These are phyloP conservation scores for Echeveria elegans DNA, from an alignment of 164 flowering plant species.

Conservation along the genomic window DNA sequence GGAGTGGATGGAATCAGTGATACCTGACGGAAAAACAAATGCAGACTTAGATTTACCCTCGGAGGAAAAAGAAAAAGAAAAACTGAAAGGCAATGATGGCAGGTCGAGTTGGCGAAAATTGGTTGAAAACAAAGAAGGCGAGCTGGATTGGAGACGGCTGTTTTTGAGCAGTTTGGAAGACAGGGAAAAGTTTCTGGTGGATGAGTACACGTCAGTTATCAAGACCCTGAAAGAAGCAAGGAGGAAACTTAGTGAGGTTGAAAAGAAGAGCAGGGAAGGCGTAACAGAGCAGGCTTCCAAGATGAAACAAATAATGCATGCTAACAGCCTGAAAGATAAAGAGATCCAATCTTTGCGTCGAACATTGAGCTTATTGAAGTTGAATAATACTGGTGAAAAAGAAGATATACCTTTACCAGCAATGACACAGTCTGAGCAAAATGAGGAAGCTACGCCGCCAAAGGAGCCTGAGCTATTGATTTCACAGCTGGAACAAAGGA, in stretches of 20 bases:
- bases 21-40: neutral
- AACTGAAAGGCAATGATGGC: neutral
- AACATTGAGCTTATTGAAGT: conserved; percentile 18
- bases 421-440: conserved; percentile 5
- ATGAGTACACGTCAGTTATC: conserved; percentile 53
- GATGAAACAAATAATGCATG: conserved; percentile 40
- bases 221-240: conserved; percentile 45
- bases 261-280: conserved; percentile 45
- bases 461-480: neutral
- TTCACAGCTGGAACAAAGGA: neutral
- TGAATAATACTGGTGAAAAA: conserved; percentile 12
- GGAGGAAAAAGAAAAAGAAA: neutral
- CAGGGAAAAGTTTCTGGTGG: conserved; percentile 48
- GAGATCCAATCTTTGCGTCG: conserved; percentile 39
- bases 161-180: conserved; percentile 44
- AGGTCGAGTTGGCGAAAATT: conserved; percentile 13
- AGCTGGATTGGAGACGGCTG: conserved; percentile 42
- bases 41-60: neutral
- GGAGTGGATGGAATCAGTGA: conserved; percentile 16
- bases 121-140: conserved; percentile 22
- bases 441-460: neutral
- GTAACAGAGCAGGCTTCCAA: conserved; percentile 34
- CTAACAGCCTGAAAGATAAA: conserved; percentile 38
- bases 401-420: conserved; percentile 3
- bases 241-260: conserved; percentile 43